phyloP scores from a whole-genome alignment of 805 yeast species.

The Wickerhamomyces xylosicus region DNA sequence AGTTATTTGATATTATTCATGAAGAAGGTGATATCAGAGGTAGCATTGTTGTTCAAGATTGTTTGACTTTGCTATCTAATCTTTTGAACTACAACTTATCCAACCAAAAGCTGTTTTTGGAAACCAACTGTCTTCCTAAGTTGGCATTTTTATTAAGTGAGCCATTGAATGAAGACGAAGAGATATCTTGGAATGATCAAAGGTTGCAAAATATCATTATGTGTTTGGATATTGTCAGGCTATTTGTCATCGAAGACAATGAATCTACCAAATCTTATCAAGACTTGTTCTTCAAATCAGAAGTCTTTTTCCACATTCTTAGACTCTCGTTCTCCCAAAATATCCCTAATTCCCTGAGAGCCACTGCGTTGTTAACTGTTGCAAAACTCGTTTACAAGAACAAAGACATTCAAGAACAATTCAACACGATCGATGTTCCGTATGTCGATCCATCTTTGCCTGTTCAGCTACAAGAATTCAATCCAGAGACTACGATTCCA shows the following conservation, averaged over 20 bases:
- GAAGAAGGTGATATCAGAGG: constrained; percentile 89
- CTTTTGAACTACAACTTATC: constrained; percentile 75
- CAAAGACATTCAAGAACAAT: constrained; percentile 53
- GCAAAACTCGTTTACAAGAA: constrained; percentile 71
- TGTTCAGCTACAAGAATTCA: constrained; percentile 18
- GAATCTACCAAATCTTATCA: constrained; percentile 58
- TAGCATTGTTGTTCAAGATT: constrained; percentile 84
- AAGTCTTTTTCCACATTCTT: constrained; percentile 55
- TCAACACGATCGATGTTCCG: constrained; percentile 84
- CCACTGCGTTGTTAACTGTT: constrained; percentile 59
- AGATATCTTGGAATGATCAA: constrained; percentile 69
- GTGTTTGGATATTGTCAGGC: constrained; percentile 59
- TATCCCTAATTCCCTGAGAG: constrained; percentile 57
- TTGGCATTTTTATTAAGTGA: constrained; percentile 54
- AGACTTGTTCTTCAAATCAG: constrained; percentile 43
- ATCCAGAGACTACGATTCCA: constrained; percentile 35
- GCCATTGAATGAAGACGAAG: constrained; percentile 34
- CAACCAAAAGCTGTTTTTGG: constrained; percentile 82
- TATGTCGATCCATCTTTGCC: constrained; percentile 70
- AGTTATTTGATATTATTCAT: constrained; percentile 64
- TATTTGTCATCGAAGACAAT: constrained; percentile 66
- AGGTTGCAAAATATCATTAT: constrained; percentile 54
- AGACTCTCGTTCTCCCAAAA: constrained; percentile 58
- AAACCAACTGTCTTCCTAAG: constrained; percentile 67
- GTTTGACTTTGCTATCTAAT: constrained; percentile 64